Conservation (phyloP, 176 grass and related monocot genomes). For the Rhynchospora pubera region DNA sequence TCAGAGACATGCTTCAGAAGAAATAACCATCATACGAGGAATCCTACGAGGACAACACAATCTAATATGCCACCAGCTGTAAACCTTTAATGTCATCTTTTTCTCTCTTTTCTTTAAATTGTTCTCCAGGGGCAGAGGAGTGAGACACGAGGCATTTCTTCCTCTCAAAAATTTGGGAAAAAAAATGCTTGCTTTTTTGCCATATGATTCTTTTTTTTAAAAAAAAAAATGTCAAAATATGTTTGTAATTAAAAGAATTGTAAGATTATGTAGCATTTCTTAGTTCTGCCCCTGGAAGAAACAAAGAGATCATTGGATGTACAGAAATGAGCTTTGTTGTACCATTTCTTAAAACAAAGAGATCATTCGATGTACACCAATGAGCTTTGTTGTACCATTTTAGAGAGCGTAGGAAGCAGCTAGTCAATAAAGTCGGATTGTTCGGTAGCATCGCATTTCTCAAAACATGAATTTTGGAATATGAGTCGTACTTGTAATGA, state of each 20-base stretch:
- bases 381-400: background rate
- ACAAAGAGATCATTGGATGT: background rate
- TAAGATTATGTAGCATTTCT: too few species aligned
- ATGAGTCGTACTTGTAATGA: background rate
- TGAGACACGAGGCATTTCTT: too few species aligned
- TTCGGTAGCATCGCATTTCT: background rate
- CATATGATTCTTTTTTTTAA: too few species aligned
- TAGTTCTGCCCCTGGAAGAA: background rate
- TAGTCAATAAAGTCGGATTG: background rate
- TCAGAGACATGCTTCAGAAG: conserved; percentile 53
- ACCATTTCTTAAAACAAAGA: background rate
- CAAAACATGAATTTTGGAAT: background rate
- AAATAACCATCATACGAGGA: background rate
- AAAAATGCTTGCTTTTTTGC: too few species aligned
- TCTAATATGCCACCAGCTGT: background rate
- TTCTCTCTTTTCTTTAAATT: background rate
- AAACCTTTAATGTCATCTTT: background rate
- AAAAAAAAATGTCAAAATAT: too few species aligned
- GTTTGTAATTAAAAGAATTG: too few species aligned
- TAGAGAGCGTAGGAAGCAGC: background rate
- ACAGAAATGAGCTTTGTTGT: background rate
- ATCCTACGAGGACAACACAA: background rate
- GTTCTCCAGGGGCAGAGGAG: background rate
- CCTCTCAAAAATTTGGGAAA: too few species aligned
- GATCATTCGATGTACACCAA: background rate